A percentile compares a stretch with the other conserved stretches of the same genome.
Evolutionary conservation across 2,329 filamentous ascomycete species (phyloP).

Genomic region (Neofusicoccum laricinum): DNA sequence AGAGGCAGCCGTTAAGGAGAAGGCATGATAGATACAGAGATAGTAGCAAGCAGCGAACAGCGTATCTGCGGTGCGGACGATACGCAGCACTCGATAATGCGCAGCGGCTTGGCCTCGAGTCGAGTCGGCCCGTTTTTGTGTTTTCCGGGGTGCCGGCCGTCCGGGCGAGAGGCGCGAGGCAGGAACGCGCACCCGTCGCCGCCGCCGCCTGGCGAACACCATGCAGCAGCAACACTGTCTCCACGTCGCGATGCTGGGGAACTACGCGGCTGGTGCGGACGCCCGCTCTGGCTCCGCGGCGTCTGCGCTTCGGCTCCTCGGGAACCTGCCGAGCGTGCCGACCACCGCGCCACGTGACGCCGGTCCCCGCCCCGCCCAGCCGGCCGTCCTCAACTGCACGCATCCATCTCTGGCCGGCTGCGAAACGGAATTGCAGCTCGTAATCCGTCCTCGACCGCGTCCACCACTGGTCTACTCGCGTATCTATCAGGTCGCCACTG

Average conservation of each 20-base stretch:
- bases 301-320: neutral
- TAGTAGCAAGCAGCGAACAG: neutral
- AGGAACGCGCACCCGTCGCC: no score
- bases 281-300: neutral
- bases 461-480: neutral
- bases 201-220: neutral
- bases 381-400: neutral
- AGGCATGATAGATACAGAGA: neutral
- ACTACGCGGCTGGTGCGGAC: neutral
- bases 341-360: neutral
- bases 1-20: neutral
- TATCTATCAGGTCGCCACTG: neutral
- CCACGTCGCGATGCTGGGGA: neutral
- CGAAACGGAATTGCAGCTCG: neutral
- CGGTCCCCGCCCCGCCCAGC: neutral
- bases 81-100: neutral
- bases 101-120: neutral
- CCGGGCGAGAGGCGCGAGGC: neutral
- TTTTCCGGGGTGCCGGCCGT: neutral
- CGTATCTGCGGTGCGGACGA: neutral
- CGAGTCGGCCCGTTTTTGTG: neutral
- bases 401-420: neutral
- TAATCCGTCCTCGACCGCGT: neutral
- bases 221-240: neutral
- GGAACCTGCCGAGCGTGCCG: conserved; percentile 1